phyloP scores from a whole-genome alignment of 2,329 filamentous ascomycete genomes.

The Pseudophaeomoniella oleicola region DNA sequence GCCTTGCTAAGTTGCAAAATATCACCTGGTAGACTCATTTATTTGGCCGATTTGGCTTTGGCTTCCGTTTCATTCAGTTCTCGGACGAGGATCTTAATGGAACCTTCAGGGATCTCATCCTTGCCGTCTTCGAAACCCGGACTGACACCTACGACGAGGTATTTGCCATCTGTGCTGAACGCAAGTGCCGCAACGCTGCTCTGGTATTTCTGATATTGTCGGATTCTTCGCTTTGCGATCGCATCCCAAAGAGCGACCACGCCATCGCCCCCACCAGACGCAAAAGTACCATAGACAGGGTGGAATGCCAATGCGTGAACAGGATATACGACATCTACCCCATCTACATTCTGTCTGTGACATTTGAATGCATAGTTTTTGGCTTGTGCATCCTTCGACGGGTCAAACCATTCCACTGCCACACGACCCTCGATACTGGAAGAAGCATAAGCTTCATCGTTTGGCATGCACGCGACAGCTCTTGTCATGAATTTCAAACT shows the following conservation, averaged over 20 bases:
- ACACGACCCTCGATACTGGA: slow-evolving; percentile 89
- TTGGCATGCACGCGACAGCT: slow-evolving; percentile 89
- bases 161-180: slow-evolving; percentile 65
- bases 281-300: slow-evolving; percentile 68
- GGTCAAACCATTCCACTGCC: slow-evolving; percentile 96
- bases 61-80: slow-evolving; percentile 80
- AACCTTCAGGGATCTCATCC: slow-evolving; percentile 57
- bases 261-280: slow-evolving; percentile 76
- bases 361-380: slow-evolving; percentile 99
- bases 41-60: slow-evolving; percentile 67
- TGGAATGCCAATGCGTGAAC: slow-evolving; percentile 87
- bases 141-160: slow-evolving; percentile 65
- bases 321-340: slow-evolving; percentile 72
- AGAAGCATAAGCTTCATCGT: slow-evolving; percentile 84
- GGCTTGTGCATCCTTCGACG: slow-evolving; percentile 69
- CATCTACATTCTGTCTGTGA: slow-evolving; percentile 60
- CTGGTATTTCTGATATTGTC: slow-evolving; percentile 74
- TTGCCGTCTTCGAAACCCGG: slow-evolving; percentile 81
- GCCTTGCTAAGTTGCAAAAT: slow-evolving; percentile 1
- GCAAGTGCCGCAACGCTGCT: slow-evolving; percentile 63
- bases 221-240: slow-evolving; percentile 74
- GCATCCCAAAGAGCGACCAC: slow-evolving; percentile 91
- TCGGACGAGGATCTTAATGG: slow-evolving; percentile 62
- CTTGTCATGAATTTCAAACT: slow-evolving; percentile 93
- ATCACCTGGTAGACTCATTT: slow-evolving; percentile 4